phyloP scores from a whole-genome alignment of 1,284 basidiomycete species.

The Boletellus sp. region DNA sequence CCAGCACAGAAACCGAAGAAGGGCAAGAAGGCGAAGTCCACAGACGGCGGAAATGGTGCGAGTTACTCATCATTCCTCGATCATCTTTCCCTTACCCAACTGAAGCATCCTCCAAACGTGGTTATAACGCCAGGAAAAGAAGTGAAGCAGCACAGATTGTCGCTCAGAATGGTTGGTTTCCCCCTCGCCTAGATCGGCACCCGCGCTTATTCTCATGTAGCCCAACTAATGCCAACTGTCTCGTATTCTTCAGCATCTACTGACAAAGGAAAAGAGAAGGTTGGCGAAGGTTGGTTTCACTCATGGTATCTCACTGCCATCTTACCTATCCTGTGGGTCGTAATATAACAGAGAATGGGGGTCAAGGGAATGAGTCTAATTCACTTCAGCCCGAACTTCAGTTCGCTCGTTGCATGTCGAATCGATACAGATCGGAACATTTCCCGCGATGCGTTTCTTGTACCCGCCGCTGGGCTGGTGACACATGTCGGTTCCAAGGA shows the following conservation, averaged over 20 bases:
- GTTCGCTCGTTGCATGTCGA: slow-evolving; percentile 76
- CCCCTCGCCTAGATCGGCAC: slow-evolving; percentile 21
- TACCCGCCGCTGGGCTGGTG: slow-evolving; percentile 77
- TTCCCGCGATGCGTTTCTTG: slow-evolving; percentile 78
- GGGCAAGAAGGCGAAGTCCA: slow-evolving; percentile 37
- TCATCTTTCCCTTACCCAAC: slow-evolving; percentile 15
- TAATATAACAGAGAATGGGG: slow-evolving; percentile 24
- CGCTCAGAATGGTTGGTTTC: slow-evolving; percentile 52
- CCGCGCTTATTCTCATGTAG: slow-evolving; percentile 29
- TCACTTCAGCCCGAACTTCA: slow-evolving; percentile 59
- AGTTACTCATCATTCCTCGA: slow-evolving; percentile 2
- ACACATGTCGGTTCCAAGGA: slow-evolving; percentile 76
- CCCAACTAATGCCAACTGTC: slow-evolving; percentile 46
- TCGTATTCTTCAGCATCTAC: slow-evolving; percentile 38
- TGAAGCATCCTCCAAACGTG: slow-evolving; percentile 52
- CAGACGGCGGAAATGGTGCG: slow-evolving; percentile 36
- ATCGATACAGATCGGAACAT: slow-evolving; percentile 61
- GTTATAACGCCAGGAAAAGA: slow-evolving; percentile 64
- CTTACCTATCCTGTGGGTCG: slow-evolving; percentile 11
- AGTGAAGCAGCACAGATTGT: slow-evolving; percentile 59
- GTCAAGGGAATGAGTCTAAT: slow-evolving; percentile 18
- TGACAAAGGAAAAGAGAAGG: slow-evolving; percentile 46
- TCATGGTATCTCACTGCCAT: slow-evolving; percentile 1
- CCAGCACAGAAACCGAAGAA: slow-evolving; percentile 40
- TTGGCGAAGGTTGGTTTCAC: slow-evolving; percentile 36